Evolutionary conservation across 192 early-diverging fungal species (phyloP).

Genomic region (Coemansia sp.): DNA sequence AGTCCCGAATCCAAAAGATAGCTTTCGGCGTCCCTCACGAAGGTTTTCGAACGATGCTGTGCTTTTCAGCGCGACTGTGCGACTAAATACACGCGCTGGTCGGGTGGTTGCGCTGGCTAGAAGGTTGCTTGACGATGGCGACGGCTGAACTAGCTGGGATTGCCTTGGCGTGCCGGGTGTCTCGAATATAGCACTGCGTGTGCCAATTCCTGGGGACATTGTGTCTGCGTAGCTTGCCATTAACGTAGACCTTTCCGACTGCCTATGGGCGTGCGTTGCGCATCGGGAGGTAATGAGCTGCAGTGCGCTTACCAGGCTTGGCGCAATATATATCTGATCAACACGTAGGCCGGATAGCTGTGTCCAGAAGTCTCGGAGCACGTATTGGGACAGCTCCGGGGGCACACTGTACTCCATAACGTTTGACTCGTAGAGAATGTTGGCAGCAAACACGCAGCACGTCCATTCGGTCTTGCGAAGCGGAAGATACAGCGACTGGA

Average conservation of each 20-base stretch:
- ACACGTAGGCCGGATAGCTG: slow-evolving; percentile 30
- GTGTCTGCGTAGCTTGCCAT: background rate
- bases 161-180: slow-evolving; percentile 13
- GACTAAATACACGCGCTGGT: slow-evolving; percentile 24
- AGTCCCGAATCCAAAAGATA: slow-evolving; percentile 21
- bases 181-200: slow-evolving; percentile 21
- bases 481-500: slow-evolving; percentile 31
- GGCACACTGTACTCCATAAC: slow-evolving; percentile 37
- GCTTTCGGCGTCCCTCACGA: slow-evolving; percentile 27
- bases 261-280: slow-evolving; percentile 5
- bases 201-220: slow-evolving; percentile 16
- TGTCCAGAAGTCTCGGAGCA: slow-evolving; percentile 49
- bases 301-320: slow-evolving; percentile 35
- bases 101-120: slow-evolving; percentile 11
- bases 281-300: slow-evolving; percentile 29
- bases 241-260: background rate
- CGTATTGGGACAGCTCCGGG: slow-evolving; percentile 39
- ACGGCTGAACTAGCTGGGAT: slow-evolving; percentile 17
- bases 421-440: slow-evolving; percentile 30
- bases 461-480: slow-evolving; percentile 34
- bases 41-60: slow-evolving; percentile 37
- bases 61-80: slow-evolving; percentile 18
- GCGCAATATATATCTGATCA: slow-evolving; percentile 41
- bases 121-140: slow-evolving; percentile 28
- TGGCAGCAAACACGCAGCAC: slow-evolving; percentile 44